These are phyloP conservation scores for Zoysia pacifica DNA, from an alignment of 176 grass and related monocot genomes.

Conservation along the genomic window DNA sequence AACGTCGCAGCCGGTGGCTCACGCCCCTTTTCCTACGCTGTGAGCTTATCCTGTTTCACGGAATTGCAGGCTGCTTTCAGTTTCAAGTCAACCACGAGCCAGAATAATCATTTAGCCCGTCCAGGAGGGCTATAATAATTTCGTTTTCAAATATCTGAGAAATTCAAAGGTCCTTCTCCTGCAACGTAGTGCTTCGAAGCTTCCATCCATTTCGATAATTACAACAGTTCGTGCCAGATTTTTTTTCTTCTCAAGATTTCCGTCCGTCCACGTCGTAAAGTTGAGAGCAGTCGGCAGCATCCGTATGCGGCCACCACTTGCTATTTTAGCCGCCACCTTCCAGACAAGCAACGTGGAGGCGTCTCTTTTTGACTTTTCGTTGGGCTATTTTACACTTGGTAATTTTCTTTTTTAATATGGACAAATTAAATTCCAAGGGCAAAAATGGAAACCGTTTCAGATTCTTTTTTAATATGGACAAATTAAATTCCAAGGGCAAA, in stretches of 20 bases:
- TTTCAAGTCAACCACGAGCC: slow-evolving; percentile 28
- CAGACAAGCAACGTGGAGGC: slow-evolving; percentile 14
- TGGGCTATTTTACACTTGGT: background rate
- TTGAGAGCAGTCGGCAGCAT: slow-evolving; percentile 5
- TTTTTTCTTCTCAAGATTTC: background rate
- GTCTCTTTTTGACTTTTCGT: background rate
- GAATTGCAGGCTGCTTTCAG: background rate
- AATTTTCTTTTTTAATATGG: background rate
- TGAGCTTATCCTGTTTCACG: background rate
- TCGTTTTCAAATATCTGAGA: background rate
- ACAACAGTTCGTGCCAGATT: background rate
- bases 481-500: background rate
- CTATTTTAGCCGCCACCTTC: background rate
- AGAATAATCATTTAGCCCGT: background rate
- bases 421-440: background rate
- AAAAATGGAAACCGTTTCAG: background rate
- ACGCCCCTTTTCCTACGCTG: background rate
- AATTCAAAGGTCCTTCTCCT: background rate
- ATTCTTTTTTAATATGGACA: background rate
- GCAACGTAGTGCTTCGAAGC: background rate
- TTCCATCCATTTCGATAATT: background rate
- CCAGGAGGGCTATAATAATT: background rate
- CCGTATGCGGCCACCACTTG: background rate
- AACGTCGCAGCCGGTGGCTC: background rate
- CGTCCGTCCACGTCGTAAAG: slow-evolving; percentile 8